Base-by-base conservation (phyloP, 371 early-diverging fungal genomes). In the Lichtheimia ornata region DNA sequence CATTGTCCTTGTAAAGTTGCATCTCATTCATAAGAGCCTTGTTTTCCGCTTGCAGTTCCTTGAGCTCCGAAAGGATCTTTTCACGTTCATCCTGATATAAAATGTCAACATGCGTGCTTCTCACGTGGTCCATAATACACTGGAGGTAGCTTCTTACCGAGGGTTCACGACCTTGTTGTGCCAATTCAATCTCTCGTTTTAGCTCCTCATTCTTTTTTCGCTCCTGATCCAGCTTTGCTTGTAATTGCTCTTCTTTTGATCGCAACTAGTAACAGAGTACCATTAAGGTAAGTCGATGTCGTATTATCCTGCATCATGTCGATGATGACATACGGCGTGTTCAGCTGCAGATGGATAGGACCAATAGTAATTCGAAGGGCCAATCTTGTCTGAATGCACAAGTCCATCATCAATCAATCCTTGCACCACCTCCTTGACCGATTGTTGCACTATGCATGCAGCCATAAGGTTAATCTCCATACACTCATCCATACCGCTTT, bases 351-450 rank as follows among this genome's bases (percentile, higher is more conserved):
- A 91, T 1, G 94, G 93, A 67, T 94, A 97, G 6, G 91, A 84
- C 98, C 98, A 99, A 68, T 81, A 98, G 66, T 91, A 95, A 63
- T 92, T 97, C 12, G 92, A 90, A 13, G 89, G 87, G 9, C 96
- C 99, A 56, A 96, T 91, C 76, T 96, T 97, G 62, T 99, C 97
- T n/a, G 73, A 71, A n/a, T 76, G 81, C 12, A 95, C 94, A 25
- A 94, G 64, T 22, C 86, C 85, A 76, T 99, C 99, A 70, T 93
- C 90, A n/a, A 97, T 92, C 24, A 97, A 82, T 14, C 84, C 77
- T 64, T 94, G 92, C 0, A 99, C 67, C 2, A 97, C 89, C 50
- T 97, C 97, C 72, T 97, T 96, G 59, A 97, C 90, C 0, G 94
- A 84, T 60, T 95, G 94, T 18, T 79, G 61, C 1, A 93, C 94